A percentile compares a stretch with the other conserved stretches of the same genome.
Evolutionary conservation across 306 rosid species (phyloP).

Genomic region (Clitoria ternatea): DNA sequence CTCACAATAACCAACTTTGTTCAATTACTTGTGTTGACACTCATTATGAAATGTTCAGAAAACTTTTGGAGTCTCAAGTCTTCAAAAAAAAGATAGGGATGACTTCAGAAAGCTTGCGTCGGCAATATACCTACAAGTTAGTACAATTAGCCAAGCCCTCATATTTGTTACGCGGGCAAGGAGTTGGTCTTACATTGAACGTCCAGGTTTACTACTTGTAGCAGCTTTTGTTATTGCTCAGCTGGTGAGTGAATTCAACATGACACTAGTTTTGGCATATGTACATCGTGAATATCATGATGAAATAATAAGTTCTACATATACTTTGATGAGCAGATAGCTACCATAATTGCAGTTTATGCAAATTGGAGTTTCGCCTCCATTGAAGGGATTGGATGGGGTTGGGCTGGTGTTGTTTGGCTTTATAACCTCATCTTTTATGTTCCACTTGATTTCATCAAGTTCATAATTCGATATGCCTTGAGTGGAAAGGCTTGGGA

Average conservation of each 20-base stretch:
- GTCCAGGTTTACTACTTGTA: conserved; percentile 66
- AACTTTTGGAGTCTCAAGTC: conserved; percentile 76
- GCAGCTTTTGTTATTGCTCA: conserved; percentile 69
- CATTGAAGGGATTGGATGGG: conserved; percentile 82
- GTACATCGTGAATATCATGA: background rate
- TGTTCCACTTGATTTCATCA: conserved; percentile 73
- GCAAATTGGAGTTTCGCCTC: conserved; percentile 79
- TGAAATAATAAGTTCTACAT: background rate
- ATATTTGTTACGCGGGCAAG: conserved; percentile 73
- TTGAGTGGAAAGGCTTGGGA: conserved; percentile 88
- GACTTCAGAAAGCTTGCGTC: conserved; percentile 64
- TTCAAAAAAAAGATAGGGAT: conserved; percentile 35
- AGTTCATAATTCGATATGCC: conserved; percentile 65
- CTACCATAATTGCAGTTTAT: conserved; percentile 74
- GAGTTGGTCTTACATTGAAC: conserved; percentile 73
- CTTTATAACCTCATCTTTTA: conserved; percentile 72
- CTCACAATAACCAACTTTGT: background rate
- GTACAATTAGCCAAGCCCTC: conserved; percentile 79
- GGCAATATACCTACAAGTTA: conserved; percentile 77
- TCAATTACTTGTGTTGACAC: background rate
- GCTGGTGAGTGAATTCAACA: conserved; percentile 52
- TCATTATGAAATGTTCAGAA: conserved; percentile 33
- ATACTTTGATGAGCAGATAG: conserved; percentile 46
- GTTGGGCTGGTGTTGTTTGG: conserved; percentile 93
- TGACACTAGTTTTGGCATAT: background rate